Evolutionary conservation across 805 yeast species (phyloP), one percentile per base, ranked within the genome.

Genomic region (Candida sphagnicola): DNA sequence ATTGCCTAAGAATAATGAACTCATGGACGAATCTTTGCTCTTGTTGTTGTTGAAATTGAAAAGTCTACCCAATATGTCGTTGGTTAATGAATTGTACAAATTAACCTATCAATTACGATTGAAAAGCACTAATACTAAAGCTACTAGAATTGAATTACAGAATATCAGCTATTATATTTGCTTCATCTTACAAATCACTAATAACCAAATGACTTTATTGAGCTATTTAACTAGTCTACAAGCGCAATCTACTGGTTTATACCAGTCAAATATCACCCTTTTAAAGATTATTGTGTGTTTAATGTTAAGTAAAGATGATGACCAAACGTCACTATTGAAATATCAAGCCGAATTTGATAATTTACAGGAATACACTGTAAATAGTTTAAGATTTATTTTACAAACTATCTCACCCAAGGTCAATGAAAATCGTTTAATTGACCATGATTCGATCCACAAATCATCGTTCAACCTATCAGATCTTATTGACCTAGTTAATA

Each of bases 41-140:
- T 42, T 60, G 3, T 43, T 71, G 16, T 39, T 75, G 18, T 55
- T 70, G 23, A 53, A 75, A 38, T 54, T 75, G 37, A 72, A 65
- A 41, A 60, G 70, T 21, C 61, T 67, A 1, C 70, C 76, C 4
- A 71, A 65, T 40, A 38, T 72, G 41, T 48, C 55, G 18, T 47
- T 72, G 16, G 59, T 74, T 16, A 72, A 71, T 40, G 75, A 67
- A 33, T 50, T 66, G 28, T 75, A 71, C 53, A 65, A 63, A 40
- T 56, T 73, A 21, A 55, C 71, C 30, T 62, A 70, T 36, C 72
- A 64, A 40, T 38, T 58, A 15, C 39, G 72, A 24, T 46, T 66
- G 29, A 53, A 51, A 32, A 41, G 50, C 12, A 28, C 43, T 5
- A 31, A 35, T 14, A 29, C n/a, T 14, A 35, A 29, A 16, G 40